Percentiles rank a stretch among this genome's conserved stretches.
Conservation (phyloP, 306 rosid species). For the Dalbergia oliveri region DNA sequence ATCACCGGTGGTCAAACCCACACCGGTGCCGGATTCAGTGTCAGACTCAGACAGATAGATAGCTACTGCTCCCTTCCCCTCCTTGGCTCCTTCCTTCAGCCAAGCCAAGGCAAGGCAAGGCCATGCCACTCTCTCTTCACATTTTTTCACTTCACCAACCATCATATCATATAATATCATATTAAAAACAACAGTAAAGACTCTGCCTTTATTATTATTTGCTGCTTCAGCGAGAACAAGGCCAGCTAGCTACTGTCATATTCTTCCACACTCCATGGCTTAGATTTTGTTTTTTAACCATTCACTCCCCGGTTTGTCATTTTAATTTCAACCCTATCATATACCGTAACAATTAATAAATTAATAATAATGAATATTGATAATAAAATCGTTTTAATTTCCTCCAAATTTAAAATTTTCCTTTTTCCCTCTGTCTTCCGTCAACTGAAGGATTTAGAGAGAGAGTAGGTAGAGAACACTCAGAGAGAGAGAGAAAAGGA, state of each 20-base stretch:
- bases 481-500: slow-evolving; percentile 18
- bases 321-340: slow-evolving; percentile 23
- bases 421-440: slow-evolving; percentile 52
- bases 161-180: background rate
- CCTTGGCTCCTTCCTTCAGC: no score
- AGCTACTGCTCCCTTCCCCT: background rate
- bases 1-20: slow-evolving; percentile 60
- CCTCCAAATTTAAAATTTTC: slow-evolving; percentile 40
- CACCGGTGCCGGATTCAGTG: slow-evolving; percentile 54
- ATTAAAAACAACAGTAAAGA: background rate
- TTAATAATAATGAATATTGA: background rate
- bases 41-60: slow-evolving; percentile 7
- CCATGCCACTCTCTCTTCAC: background rate
- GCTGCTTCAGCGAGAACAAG: background rate
- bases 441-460: slow-evolving; percentile 52
- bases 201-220: background rate
- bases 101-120: background rate
- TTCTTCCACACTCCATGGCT: slow-evolving; percentile 27
- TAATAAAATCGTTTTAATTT: background rate
- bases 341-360: background rate
- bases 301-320: slow-evolving; percentile 29
- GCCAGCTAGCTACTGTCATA: slow-evolving; percentile 16
- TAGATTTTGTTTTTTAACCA: slow-evolving; percentile 2
- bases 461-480: background rate
- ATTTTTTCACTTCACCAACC: slow-evolving; percentile 27